Conservation (phyloP, 179 eudicot species). For the Corrigiola litoralis region DNA sequence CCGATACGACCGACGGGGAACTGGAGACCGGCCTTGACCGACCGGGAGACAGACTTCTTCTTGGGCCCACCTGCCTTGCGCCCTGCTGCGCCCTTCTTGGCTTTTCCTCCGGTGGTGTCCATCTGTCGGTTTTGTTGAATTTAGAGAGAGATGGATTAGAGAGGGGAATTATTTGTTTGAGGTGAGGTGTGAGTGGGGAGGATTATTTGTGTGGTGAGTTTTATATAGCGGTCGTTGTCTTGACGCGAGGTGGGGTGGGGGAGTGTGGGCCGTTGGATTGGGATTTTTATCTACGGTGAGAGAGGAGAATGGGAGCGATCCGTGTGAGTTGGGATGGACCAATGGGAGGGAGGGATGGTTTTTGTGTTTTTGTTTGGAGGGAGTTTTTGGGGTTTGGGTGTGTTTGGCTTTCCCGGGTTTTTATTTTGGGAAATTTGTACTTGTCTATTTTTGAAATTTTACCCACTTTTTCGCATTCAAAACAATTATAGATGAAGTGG, state of each 20-base stretch:
- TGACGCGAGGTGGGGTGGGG: neutral
- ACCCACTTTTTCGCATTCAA: no score
- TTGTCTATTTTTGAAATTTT: no score
- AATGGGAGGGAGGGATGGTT: neutral
- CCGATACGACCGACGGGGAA: constrained; percentile 73
- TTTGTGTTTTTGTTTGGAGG: constrained; percentile 4
- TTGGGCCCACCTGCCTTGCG: constrained; percentile 55
- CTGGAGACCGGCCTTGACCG: constrained; percentile 56
- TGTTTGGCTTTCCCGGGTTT: no score
- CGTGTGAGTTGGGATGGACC: constrained; percentile 8
- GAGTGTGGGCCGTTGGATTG: neutral
- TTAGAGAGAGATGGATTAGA: neutral
- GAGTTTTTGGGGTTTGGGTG: neutral
- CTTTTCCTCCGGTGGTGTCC: constrained; percentile 28
- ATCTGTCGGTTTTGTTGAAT: neutral
- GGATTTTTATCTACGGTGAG: constrained; percentile 1
- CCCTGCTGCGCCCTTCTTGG: constrained; percentile 51
- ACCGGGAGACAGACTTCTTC: constrained; percentile 61
- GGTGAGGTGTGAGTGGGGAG: neutral
- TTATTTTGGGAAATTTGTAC: no score
- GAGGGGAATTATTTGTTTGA: no score
- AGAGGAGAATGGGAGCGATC: neutral
- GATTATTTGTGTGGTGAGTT: neutral
- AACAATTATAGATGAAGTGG: no score
- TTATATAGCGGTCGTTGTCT: constrained; percentile 15